Evolutionary conservation across 345 rosid genomes (phyloP), one percentile per base, ranked within the genome.

Genomic region (Salix caprea): DNA sequence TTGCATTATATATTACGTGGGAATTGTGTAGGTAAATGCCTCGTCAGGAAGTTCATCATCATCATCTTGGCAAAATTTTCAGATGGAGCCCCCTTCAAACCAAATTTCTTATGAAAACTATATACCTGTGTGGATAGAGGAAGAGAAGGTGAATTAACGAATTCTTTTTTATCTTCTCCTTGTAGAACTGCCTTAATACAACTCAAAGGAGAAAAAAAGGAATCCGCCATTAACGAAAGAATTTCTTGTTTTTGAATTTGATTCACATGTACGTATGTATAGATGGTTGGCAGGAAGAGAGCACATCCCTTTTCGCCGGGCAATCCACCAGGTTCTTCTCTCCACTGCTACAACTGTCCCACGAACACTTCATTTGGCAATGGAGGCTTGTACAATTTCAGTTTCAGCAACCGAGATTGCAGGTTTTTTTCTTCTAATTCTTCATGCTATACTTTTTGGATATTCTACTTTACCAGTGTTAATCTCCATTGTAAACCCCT

Each of bases 1-100:
- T 16, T 64, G 46, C n/a, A n/a, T 16, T 44, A 2, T 10, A 40
- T 10, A 36, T 67, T 64, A 12, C 2, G 30, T 72, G 74, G 73
- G 52, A 64, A 40, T 75, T 66, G 10, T 73, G 72, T 75, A 90
- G 94, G 78, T 85, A 80, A 82, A 84, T 82, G 83, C 76, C 26
- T 81, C 89, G 70, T 82, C 90, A 67, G 74, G 74, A 72, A 80
- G 85, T 78, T 78, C 87, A 64, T 71, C 91, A 72, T 73, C 85
- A 62, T 73, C 85, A 62, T 68, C 90, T 32, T 61, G 81, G 46
- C 71, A 67, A 60, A 82, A 77, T 77, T 79, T 76, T 78, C 89
- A 78, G 67, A 85, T 78, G 84, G 92, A 90, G 90, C 94, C 89
- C 90, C 94, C 94, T 90, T 90, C 92, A 90, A 90, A 88, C 94